Conservation (phyloP, 139 green algal genomes). For the Zygnema circumcarinatum region DNA sequence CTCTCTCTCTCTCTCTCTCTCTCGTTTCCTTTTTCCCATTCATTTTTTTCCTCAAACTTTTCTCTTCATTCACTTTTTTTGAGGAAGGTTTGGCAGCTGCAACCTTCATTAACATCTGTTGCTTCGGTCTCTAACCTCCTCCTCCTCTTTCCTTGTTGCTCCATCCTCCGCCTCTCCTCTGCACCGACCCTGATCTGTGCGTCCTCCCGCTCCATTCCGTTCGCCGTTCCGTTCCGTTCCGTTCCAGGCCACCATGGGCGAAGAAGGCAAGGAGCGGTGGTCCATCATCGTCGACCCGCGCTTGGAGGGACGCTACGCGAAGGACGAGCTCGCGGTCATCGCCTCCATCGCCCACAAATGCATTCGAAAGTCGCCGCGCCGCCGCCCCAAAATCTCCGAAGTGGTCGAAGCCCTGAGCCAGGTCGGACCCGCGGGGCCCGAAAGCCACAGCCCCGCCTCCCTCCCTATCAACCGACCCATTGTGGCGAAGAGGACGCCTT, state of each 20-base stretch:
- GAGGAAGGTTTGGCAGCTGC: too few relatives aligned
- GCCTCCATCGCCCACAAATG: constrained; percentile 6
- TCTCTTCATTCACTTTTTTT: too few relatives aligned
- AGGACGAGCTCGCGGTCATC: constrained; percentile 16
- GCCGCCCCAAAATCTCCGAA: constrained; percentile 9
- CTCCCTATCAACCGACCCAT: background rate
- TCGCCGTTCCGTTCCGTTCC: too few relatives aligned
- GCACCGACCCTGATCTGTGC: too few relatives aligned
- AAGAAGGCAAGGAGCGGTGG: constrained; percentile 13
- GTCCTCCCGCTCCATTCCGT: too few relatives aligned
- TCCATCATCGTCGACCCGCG: constrained; percentile 10
- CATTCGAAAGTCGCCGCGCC: background rate
- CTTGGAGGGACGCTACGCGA: background rate
- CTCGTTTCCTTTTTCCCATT: too few relatives aligned
- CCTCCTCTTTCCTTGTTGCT: too few relatives aligned
- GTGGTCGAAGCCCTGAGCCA: constrained; percentile 1
- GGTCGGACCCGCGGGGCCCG: background rate
- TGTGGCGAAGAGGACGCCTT: background rate
- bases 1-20: too few relatives aligned
- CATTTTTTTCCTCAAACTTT: too few relatives aligned
- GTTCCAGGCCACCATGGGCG: constrained; percentile 9
- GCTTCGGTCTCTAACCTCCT: too few relatives aligned
- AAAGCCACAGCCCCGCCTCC: background rate
- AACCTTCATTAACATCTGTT: too few relatives aligned
- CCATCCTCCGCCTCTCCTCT: too few relatives aligned